A percentile compares a stretch with the other conserved stretches of the same genome.
Conservation (phyloP, 1,139 yeast genomes). For the Suhomyces atakaporum region DNA sequence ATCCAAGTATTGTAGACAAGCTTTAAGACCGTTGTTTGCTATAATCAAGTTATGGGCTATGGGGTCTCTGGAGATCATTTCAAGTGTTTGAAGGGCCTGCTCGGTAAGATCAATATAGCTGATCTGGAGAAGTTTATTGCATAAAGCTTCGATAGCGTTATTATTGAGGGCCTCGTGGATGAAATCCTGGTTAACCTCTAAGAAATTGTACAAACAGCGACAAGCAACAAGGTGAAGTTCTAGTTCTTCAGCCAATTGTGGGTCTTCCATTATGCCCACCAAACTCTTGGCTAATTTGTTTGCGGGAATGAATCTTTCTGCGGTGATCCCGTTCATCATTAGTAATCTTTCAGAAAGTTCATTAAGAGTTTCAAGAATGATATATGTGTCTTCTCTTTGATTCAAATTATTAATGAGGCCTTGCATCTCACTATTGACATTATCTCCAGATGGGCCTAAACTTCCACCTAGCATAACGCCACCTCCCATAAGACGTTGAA, state of each 20-base stretch:
- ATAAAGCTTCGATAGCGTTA: slow-evolving; percentile 67
- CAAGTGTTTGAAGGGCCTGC: slow-evolving; percentile 80
- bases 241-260: slow-evolving; percentile 60
- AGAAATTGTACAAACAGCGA: slow-evolving; percentile 77
- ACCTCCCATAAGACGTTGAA: slow-evolving; percentile 41
- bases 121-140: slow-evolving; percentile 70
- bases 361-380: slow-evolving; percentile 58
- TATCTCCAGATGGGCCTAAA: slow-evolving; percentile 16
- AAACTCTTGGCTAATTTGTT: slow-evolving; percentile 56
- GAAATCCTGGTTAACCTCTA: slow-evolving; percentile 74
- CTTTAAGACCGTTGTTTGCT: slow-evolving; percentile 61
- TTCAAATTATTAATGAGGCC: slow-evolving; percentile 44
- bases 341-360: slow-evolving; percentile 63
- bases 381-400: slow-evolving; percentile 48
- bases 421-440: slow-evolving; percentile 32
- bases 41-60: slow-evolving; percentile 53
- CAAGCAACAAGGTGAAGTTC: slow-evolving; percentile 85
- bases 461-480: slow-evolving; percentile 35
- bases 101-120: slow-evolving; percentile 90
- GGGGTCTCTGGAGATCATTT: slow-evolving; percentile 61
- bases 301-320: slow-evolving; percentile 68
- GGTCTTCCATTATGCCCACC: slow-evolving; percentile 60
- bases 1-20: slow-evolving; percentile 76
- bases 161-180: slow-evolving; percentile 64
- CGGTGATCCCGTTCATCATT: slow-evolving; percentile 67